These are phyloP conservation scores for Vanderwaltozyma polyspora DNA, from an alignment of 805 yeast genomes.

Conservation along the genomic window DNA sequence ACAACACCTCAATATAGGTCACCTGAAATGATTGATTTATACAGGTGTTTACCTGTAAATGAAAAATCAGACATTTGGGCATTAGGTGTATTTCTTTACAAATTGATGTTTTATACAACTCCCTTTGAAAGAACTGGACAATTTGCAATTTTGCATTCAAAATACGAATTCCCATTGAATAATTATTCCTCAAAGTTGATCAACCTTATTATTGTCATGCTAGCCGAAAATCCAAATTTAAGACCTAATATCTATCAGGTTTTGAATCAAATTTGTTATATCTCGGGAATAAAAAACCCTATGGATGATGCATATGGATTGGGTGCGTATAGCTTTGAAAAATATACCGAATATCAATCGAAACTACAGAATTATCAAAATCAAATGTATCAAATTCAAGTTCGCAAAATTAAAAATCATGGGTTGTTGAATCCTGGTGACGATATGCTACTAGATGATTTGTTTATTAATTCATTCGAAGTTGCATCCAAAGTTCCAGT, in stretches of 20 bases:
- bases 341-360: conserved; percentile 41
- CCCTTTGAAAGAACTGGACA: conserved; percentile 85
- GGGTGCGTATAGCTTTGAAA: conserved; percentile 49
- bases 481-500: conserved; percentile 19
- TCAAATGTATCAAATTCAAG: conserved; percentile 17
- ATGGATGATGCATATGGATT: conserved; percentile 31
- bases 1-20: conserved; percentile 94
- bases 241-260: conserved; percentile 88
- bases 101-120: conserved; percentile 83
- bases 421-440: conserved; percentile 5
- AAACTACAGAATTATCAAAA: conserved; percentile 20
- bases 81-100: conserved; percentile 80
- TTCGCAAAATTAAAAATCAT: conserved; percentile 9
- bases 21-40: conserved; percentile 92
- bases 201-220: conserved; percentile 63
- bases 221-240: conserved; percentile 69
- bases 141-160: conserved; percentile 75
- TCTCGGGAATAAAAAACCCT: conserved; percentile 47
- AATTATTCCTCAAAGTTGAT: conserved; percentile 59
- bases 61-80: conserved; percentile 97
- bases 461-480: conserved; percentile 21
- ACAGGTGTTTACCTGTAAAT: conserved; percentile 73
- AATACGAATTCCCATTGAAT: conserved; percentile 71
- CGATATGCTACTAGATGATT: conserved; percentile 11
- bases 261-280: conserved; percentile 45